A percentile compares a stretch with the other conserved stretches of the same genome.
phyloP scores from a whole-genome alignment of 208 protist genomes.

The Leishmania martiniquensis region DNA sequence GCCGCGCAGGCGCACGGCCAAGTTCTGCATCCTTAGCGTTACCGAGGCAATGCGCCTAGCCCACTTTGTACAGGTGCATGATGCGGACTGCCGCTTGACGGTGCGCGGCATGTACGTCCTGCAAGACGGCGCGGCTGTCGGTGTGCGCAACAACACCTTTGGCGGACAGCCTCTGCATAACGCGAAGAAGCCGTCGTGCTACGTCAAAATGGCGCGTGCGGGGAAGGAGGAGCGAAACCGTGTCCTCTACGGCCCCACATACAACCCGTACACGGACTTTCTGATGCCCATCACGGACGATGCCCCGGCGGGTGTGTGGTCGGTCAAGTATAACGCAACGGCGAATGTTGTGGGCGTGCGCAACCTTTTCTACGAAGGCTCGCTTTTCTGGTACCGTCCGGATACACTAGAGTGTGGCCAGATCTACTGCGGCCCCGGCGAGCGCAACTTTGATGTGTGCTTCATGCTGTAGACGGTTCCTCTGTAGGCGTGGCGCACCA shows the following conservation, averaged over 20 bases:
- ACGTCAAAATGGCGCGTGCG: conserved; percentile 57
- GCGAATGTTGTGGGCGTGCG: conserved; percentile 79
- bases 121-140: conserved; percentile 37
- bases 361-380: conserved; percentile 86
- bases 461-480: conserved; percentile 62
- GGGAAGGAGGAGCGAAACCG: conserved; percentile 55
- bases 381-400: conserved; percentile 89
- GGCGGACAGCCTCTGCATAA: conserved; percentile 73
- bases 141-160: conserved; percentile 73
- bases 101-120: conserved; percentile 82
- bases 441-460: conserved; percentile 88
- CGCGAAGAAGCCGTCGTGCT: conserved; percentile 85
- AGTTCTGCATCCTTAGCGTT: conserved; percentile 83
- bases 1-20: conserved; percentile 44
- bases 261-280: conserved; percentile 83
- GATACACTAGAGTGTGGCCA: conserved; percentile 79
- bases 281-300: conserved; percentile 88
- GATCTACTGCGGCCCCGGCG: conserved; percentile 86
- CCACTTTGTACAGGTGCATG: conserved; percentile 87
- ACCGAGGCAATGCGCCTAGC: conserved; percentile 76
- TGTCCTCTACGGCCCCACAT: conserved; percentile 80
- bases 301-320: conserved; percentile 85
- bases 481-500: not conserved
- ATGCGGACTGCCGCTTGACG: conserved; percentile 71
- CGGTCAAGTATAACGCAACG: conserved; percentile 85